Conservation (phyloP, 345 rosid genomes). For the Populus deltoides region DNA sequence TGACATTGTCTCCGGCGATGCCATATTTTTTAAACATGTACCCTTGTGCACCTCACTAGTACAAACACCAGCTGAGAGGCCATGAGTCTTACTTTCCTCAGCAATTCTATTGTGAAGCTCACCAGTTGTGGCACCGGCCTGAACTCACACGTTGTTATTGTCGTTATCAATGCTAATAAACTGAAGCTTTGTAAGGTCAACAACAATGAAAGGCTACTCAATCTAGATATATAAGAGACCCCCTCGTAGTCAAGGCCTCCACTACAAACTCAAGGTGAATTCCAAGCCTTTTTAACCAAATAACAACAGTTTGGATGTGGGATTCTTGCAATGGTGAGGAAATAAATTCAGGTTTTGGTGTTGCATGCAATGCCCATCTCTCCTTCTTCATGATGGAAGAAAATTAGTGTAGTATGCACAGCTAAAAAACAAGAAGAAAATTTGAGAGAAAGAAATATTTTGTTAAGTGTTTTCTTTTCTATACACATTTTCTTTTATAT, state of each 20-base stretch:
- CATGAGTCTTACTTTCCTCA: constrained; percentile 51
- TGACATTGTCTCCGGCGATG: constrained; percentile 60
- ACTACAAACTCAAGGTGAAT: background rate
- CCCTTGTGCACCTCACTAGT: constrained; percentile 49
- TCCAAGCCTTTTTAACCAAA: constrained; percentile 1
- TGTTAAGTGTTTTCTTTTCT: no score
- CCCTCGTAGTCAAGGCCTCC: background rate
- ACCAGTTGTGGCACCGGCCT: constrained; percentile 61
- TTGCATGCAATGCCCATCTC: background rate
- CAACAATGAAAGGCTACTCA: constrained; percentile 45
- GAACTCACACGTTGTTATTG: constrained; percentile 53
- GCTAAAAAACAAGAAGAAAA: no score
- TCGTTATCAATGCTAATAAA: constrained; percentile 29
- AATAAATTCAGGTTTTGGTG: background rate
- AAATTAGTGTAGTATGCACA: no score
- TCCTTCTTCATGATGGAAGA: background rate
- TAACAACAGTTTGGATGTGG: constrained; percentile 2
- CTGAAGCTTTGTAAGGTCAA: constrained; percentile 47
- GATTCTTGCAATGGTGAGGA: background rate
- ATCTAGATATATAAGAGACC: background rate
- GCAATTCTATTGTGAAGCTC: constrained; percentile 48
- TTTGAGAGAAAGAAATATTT: no score
- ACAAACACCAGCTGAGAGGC: constrained; percentile 60
- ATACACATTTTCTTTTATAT: no score
- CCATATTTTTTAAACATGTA: constrained; percentile 65